Evolutionary conservation across 331 rosid species (phyloP).

Genomic region (Telfairia occidentalis): DNA sequence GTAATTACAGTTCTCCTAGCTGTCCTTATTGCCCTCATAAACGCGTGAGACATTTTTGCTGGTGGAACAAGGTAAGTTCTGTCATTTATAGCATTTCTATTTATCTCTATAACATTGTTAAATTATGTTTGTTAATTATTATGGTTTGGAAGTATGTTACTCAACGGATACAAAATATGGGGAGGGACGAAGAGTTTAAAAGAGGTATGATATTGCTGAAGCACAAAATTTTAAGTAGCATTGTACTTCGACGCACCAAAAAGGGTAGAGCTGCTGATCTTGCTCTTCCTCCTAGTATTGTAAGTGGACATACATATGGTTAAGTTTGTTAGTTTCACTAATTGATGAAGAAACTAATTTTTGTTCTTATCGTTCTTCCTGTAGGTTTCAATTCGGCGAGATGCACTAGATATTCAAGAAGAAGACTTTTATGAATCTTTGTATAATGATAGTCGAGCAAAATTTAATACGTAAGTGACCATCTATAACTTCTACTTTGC

Average conservation of each 20-base stretch:
- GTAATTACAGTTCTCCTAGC: conserved; percentile 23
- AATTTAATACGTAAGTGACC: conserved; percentile 60
- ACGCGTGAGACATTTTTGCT: conserved; percentile 82
- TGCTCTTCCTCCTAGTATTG: conserved; percentile 91
- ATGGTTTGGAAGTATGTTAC: conserved; percentile 48
- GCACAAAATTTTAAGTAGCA: conserved; percentile 56
- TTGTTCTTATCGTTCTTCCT: not conserved
- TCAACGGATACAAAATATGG: conserved; percentile 50
- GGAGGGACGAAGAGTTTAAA: conserved; percentile 19
- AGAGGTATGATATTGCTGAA: conserved; percentile 81
- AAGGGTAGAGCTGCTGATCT: conserved; percentile 89
- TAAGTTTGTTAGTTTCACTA: not conserved
- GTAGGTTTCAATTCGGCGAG: conserved; percentile 74
- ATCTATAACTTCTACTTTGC: conserved; percentile 4
- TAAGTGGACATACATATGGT: conserved; percentile 29
- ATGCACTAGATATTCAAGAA: conserved; percentile 62
- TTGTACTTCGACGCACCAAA: conserved; percentile 73
- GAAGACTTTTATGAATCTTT: conserved; percentile 77
- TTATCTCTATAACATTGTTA: conserved; percentile 1
- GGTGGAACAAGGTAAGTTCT: conserved; percentile 91
- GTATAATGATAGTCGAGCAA: conserved; percentile 74
- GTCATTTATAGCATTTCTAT: conserved; percentile 12
- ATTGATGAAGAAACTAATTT: conserved; percentile 8
- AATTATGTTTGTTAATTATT: conserved; percentile 14
- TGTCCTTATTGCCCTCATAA: conserved; percentile 65